Evolutionary conservation across 2,329 filamentous ascomycete genomes (phyloP).

Genomic region (Diaporthe destruens): DNA sequence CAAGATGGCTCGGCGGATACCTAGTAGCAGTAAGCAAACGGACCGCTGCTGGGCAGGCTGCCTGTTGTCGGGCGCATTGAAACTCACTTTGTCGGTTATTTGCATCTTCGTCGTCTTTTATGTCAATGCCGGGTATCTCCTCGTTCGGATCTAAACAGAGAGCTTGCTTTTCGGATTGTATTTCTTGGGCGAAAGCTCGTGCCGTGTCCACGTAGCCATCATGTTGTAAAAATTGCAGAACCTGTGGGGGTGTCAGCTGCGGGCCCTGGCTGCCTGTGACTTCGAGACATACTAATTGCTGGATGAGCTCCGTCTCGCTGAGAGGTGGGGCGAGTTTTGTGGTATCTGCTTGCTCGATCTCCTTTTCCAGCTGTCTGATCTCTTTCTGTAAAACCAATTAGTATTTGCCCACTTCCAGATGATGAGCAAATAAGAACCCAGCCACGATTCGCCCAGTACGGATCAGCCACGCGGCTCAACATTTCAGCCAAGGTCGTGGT

Average conservation of each 20-base stretch:
- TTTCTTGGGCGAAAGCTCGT: conserved; percentile 86
- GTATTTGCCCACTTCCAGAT: neutral
- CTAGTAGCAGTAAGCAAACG: conserved; percentile 58
- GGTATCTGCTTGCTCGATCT: conserved; percentile 71
- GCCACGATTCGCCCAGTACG: conserved; percentile 31
- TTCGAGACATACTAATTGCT: conserved; percentile 74
- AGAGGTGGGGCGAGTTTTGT: conserved; percentile 71
- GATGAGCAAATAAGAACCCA: conserved; percentile 43
- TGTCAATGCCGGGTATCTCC: conserved; percentile 70
- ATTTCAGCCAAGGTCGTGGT: neutral
- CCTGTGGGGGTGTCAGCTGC: conserved; percentile 51
- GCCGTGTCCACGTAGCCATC: conserved; percentile 97
- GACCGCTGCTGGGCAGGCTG: neutral
- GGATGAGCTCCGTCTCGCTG: conserved; percentile 82
- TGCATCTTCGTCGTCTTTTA: conserved; percentile 87
- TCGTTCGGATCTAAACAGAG: conserved; percentile 70
- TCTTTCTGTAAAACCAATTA: conserved; percentile 63
- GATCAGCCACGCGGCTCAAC: conserved; percentile 31
- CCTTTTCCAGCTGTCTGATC: conserved; percentile 66
- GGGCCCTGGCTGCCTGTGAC: neutral
- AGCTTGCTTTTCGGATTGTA: conserved; percentile 78
- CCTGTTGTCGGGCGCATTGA: neutral
- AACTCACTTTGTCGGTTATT: conserved; percentile 85
- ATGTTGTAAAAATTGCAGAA: conserved; percentile 89
- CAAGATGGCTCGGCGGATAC: conserved; percentile 87